Evolutionary conservation across 352 stramenopile species (phyloP).

Genomic region (Phytopythium boreale): DNA sequence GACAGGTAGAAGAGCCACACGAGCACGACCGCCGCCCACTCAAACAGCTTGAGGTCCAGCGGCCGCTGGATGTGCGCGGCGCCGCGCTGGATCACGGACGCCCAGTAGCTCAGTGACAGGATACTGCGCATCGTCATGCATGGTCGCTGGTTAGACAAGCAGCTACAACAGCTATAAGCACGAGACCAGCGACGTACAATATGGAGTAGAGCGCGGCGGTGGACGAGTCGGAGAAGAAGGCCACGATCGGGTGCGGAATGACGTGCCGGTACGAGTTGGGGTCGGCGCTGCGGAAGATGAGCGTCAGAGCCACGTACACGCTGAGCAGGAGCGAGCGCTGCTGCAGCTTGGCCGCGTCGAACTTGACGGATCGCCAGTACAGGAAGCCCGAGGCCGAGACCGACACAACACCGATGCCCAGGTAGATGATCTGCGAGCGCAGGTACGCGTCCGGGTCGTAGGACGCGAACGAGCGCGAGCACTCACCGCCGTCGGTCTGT

Average conservation of each 20-base stretch:
- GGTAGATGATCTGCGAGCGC: slow-evolving; percentile 23
- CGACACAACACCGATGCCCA: slow-evolving; percentile 15
- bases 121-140: too few species aligned
- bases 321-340: slow-evolving; percentile 27
- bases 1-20: slow-evolving; percentile 44
- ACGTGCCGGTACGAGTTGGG: slow-evolving; percentile 27
- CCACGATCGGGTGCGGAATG: slow-evolving; percentile 21
- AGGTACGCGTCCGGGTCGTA: slow-evolving; percentile 22
- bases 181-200: slow-evolving; percentile 20
- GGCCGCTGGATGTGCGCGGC: slow-evolving; percentile 23
- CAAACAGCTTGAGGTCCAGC: slow-evolving; percentile 18
- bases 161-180: too few species aligned
- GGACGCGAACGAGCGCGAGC: slow-evolving; percentile 17
- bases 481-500: slow-evolving; percentile 14
- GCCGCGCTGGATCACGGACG: slow-evolving; percentile 50
- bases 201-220: slow-evolving; percentile 35
- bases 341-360: slow-evolving; percentile 22
- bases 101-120: slow-evolving; percentile 52
- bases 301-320: slow-evolving; percentile 26
- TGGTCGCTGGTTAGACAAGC: too few species aligned
- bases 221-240: slow-evolving; percentile 29
- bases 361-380: slow-evolving; percentile 23
- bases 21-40: slow-evolving; percentile 21
- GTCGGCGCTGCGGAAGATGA: slow-evolving; percentile 29
- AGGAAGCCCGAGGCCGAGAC: slow-evolving; percentile 15